phyloP scores from a whole-genome alignment of 2,329 filamentous ascomycete genomes.

The Pochonia chlamydosporia region DNA sequence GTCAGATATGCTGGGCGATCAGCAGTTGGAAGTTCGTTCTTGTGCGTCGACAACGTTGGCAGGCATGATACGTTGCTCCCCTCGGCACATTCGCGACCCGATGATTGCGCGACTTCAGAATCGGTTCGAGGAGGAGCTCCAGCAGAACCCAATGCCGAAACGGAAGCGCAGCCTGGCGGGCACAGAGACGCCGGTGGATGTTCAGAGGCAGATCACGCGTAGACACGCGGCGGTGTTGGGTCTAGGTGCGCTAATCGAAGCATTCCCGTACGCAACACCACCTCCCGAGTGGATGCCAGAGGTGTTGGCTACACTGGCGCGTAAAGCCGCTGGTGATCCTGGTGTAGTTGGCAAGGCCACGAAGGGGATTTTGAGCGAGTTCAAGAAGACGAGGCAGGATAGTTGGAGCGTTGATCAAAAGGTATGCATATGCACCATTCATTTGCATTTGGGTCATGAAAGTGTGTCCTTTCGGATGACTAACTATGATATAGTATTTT shows the following conservation, averaged over 20 bases:
- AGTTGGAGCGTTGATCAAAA: constrained; percentile 98
- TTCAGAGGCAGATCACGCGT: constrained; percentile 70
- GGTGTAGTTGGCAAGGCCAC: constrained; percentile 94
- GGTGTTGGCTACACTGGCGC: constrained; percentile 77
- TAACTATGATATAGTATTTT: constrained; percentile 57
- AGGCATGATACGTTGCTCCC: constrained; percentile 97
- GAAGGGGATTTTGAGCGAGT: constrained; percentile 89
- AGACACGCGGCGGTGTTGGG: constrained; percentile 90
- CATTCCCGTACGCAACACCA: constrained; percentile 92
- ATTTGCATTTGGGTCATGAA: background rate
- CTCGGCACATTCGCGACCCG: constrained; percentile 67
- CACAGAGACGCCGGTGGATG: constrained; percentile 64
- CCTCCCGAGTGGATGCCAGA: constrained; percentile 93
- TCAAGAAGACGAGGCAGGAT: constrained; percentile 99
- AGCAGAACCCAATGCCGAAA: constrained; percentile 83
- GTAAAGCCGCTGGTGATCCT: constrained; percentile 78
- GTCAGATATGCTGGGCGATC: constrained; percentile 88
- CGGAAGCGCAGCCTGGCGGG: constrained; percentile 50
- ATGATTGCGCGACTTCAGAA: constrained; percentile 71
- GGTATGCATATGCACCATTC: constrained; percentile 47
- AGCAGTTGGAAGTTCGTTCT: constrained; percentile 88
- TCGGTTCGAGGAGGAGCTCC: constrained; percentile 73
- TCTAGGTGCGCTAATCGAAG: constrained; percentile 83
- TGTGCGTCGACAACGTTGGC: constrained; percentile 89
- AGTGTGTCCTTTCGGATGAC: constrained; percentile 6